Evolutionary conservation across 495 filamentous ascomycete genomes (phyloP).

Genomic region (Oleoguttula mirabilis): DNA sequence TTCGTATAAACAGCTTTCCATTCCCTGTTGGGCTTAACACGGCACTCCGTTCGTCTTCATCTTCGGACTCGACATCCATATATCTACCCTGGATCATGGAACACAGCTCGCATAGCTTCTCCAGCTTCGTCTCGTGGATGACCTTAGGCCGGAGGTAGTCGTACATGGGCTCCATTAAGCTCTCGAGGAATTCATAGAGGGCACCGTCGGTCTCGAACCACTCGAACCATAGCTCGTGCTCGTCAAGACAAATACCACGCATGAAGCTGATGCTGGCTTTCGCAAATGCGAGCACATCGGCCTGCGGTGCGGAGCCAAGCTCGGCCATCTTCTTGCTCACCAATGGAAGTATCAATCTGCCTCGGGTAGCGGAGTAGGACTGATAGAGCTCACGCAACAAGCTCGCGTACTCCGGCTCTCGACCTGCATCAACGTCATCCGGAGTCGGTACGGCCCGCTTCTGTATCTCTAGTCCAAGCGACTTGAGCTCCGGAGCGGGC

Average conservation of each 20-base stretch:
- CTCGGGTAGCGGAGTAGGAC: slow-evolving; percentile 47
- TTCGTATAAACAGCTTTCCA: slow-evolving; percentile 23
- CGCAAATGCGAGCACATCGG: slow-evolving; percentile 57
- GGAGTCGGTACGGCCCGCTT: slow-evolving; percentile 49
- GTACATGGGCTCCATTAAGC: slow-evolving; percentile 63
- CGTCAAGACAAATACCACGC: slow-evolving; percentile 58
- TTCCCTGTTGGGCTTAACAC: slow-evolving; percentile 35
- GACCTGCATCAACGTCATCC: slow-evolving; percentile 47
- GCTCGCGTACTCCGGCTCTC: slow-evolving; percentile 55
- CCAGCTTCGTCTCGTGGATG: slow-evolving; percentile 56
- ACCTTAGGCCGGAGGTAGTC: slow-evolving; percentile 57
- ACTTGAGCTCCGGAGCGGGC: slow-evolving; percentile 52
- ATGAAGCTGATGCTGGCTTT: slow-evolving; percentile 58
- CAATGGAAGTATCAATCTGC: slow-evolving; percentile 42
- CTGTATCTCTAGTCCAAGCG: slow-evolving; percentile 55
- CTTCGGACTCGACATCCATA: slow-evolving; percentile 49
- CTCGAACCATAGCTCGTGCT: slow-evolving; percentile 62
- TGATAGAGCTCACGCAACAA: slow-evolving; percentile 56
- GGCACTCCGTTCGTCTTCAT: slow-evolving; percentile 16
- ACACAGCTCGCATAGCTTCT: slow-evolving; percentile 71
- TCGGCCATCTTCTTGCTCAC: slow-evolving; percentile 51
- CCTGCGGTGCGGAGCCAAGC: slow-evolving; percentile 52
- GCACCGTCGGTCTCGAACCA: slow-evolving; percentile 62
- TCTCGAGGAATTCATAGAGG: slow-evolving; percentile 59
- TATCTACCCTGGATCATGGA: slow-evolving; percentile 77